phyloP scores from a whole-genome alignment of 2,329 filamentous ascomycete genomes.

The Pseudomassariella vexata region DNA sequence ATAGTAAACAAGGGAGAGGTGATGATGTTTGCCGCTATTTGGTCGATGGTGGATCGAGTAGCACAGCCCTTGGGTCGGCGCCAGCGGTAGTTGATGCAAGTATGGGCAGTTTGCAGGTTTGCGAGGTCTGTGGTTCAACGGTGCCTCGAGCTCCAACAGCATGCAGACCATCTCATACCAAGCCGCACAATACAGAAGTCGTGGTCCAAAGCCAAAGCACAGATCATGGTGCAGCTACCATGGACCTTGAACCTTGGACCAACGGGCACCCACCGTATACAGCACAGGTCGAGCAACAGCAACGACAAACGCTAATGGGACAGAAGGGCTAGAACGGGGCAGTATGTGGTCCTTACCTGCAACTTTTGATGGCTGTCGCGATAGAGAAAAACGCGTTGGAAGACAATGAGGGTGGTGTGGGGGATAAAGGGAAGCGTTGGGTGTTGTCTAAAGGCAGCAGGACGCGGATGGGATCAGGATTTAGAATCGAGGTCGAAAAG shows the following conservation, averaged over 20 bases:
- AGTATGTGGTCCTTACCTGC: slow-evolving; percentile 11
- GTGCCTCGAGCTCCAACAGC: no score
- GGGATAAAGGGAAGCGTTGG: neutral
- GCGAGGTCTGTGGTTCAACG: no score
- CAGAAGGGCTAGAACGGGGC: slow-evolving; percentile 10
- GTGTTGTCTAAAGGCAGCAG: neutral
- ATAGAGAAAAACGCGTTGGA: slow-evolving; percentile 2
- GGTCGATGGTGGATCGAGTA: no score
- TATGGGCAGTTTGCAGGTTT: no score
- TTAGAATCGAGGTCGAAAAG: slow-evolving; percentile 3
- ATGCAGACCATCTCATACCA: no score
- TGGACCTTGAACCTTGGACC: neutral
- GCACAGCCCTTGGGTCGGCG: no score
- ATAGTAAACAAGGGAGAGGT: no score
- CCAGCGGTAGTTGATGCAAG: no score
- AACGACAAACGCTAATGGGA: slow-evolving; percentile 8
- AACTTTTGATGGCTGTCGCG: slow-evolving; percentile 1
- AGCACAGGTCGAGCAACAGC: slow-evolving; percentile 8
- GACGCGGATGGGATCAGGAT: slow-evolving; percentile 4
- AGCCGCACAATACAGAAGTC: no score
- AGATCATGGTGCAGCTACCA: neutral
- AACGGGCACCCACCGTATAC: slow-evolving; percentile 1
- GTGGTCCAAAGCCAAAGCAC: neutral
- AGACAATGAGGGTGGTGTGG: neutral
- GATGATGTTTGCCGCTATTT: no score